phyloP scores from a whole-genome alignment of 108 stramenopile species.

The Cyclostephanos tholiformis region DNA sequence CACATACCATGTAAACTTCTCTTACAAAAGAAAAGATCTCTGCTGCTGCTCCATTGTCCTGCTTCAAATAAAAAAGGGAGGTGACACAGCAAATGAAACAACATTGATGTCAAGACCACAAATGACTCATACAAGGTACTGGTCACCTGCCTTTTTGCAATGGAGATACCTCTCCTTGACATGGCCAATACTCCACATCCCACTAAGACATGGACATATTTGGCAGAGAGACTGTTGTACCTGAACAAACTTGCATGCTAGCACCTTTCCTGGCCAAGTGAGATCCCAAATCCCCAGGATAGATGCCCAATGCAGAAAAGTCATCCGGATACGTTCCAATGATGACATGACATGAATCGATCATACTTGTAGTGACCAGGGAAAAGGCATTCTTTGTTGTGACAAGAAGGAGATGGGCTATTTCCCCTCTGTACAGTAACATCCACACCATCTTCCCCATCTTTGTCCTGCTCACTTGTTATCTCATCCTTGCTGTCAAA shows the following conservation, averaged over 20 bases:
- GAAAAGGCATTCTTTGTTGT: background rate
- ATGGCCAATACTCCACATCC: too few relatives aligned
- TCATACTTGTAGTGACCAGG: background rate
- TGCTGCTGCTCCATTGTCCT: background rate
- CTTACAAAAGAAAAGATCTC: background rate
- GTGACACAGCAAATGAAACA: background rate
- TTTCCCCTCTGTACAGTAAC: too few relatives aligned
- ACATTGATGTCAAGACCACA: background rate
- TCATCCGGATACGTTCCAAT: background rate
- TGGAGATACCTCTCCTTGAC: too few relatives aligned
- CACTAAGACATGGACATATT: too few relatives aligned
- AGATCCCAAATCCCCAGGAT: too few relatives aligned
- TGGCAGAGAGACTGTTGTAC: too few relatives aligned
- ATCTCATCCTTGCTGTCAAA: too few relatives aligned
- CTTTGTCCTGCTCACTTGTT: too few relatives aligned
- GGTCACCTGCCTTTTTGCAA: slow-evolving; percentile 18
- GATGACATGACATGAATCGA: background rate
- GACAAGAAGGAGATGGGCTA: too few relatives aligned
- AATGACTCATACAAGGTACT: background rate
- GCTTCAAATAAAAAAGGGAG: background rate
- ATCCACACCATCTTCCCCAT: too few relatives aligned
- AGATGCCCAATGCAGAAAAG: too few relatives aligned
- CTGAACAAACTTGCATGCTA: slow-evolving; percentile 6
- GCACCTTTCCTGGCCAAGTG: slow-evolving; percentile 7
- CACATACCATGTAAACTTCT: background rate